Percentiles rank a stretch among this genome's conserved stretches.
These are phyloP conservation scores for Talaromyces borbonicus DNA, from an alignment of 495 filamentous ascomycete genomes.

Conservation along the genomic window DNA sequence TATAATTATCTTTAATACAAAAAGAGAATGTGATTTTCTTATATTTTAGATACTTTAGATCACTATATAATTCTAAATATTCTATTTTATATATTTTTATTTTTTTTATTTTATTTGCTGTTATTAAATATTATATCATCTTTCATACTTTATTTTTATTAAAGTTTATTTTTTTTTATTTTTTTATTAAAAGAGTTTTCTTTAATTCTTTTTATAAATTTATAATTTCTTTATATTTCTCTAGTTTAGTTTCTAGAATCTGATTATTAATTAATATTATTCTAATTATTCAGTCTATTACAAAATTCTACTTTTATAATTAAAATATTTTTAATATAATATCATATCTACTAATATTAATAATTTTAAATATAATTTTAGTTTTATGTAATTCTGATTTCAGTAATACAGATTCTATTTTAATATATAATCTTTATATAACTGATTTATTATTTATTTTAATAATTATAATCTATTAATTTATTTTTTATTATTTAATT, in stretches of 20 bases:
- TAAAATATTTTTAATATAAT: slow-evolving; percentile 5
- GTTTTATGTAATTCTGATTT: not conserved
- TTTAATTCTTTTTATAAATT: not conserved
- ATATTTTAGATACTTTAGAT: too few relatives aligned
- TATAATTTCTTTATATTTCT: not conserved
- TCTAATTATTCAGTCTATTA: slow-evolving; percentile 5
- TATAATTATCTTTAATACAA: too few relatives aligned
- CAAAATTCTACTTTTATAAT: not conserved
- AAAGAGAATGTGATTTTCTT: too few relatives aligned
- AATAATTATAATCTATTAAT: not conserved
- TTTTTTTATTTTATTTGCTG: too few relatives aligned
- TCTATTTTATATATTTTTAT: too few relatives aligned
- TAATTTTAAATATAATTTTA: not conserved
- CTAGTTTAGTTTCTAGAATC: not conserved
- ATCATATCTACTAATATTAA: too few relatives aligned
- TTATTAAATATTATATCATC: too few relatives aligned
- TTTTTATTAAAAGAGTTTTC: not conserved
- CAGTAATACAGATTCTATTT: not conserved
- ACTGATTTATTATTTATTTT: not conserved
- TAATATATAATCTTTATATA: too few relatives aligned
- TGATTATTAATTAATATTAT: not conserved
- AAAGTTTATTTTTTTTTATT: not conserved
- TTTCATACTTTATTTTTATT: not conserved
- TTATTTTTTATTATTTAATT: not conserved
- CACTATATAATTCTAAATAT: too few relatives aligned